A percentile compares a stretch with the other conserved stretches of the same genome.
Evolutionary conservation across 169 alveolate species (phyloP).

Genomic region (Plasmodium falciparum): DNA sequence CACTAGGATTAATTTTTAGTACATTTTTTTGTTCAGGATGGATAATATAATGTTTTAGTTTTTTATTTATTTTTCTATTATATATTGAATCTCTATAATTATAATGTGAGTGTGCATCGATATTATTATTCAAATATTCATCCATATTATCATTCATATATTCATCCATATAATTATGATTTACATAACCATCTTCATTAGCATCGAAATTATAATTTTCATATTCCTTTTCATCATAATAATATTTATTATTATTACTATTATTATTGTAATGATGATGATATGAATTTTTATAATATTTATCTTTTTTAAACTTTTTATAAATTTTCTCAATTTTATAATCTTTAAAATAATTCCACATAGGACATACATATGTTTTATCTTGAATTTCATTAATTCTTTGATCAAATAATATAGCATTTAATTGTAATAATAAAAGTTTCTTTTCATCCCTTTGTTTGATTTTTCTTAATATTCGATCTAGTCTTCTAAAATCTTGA

Average conservation of each 20-base stretch:
- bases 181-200: neutral
- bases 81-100: slow-evolving; percentile 19
- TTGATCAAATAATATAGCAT: slow-evolving; percentile 88
- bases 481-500: slow-evolving; percentile 87
- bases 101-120: neutral
- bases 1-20: slow-evolving; percentile 20
- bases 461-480: slow-evolving; percentile 87
- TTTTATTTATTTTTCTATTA: slow-evolving; percentile 51
- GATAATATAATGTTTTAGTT: slow-evolving; percentile 5
- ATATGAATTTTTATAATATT: slow-evolving; percentile 57
- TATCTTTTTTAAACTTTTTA: slow-evolving; percentile 68
- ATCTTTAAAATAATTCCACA: slow-evolving; percentile 88
- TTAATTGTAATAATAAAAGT: slow-evolving; percentile 86
- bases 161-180: neutral
- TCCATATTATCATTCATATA: neutral
- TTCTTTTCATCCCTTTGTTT: slow-evolving; percentile 90
- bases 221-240: neutral
- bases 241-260: neutral
- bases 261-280: neutral
- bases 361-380: slow-evolving; percentile 87
- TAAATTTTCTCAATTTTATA: slow-evolving; percentile 80
- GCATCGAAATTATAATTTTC: neutral
- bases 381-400: slow-evolving; percentile 86
- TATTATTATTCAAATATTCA: neutral
- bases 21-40: slow-evolving; percentile 30